Conservation (phyloP, 2,329 filamentous ascomycete species). For the Penicillium expansum region DNA sequence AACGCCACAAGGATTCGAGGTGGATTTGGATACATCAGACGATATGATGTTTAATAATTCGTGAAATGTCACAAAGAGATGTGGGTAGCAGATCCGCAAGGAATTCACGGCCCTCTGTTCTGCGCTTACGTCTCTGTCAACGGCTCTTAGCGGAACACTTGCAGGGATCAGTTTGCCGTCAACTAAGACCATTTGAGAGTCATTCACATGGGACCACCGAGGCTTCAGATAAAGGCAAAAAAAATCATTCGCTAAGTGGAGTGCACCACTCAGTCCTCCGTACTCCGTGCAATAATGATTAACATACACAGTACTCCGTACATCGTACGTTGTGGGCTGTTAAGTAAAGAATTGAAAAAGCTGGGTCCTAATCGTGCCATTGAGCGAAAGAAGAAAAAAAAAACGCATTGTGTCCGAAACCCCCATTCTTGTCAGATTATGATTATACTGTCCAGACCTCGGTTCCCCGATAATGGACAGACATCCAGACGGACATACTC, state of each 20-base stretch:
- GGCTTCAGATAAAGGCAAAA: conserved; percentile 6
- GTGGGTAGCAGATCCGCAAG: conserved; percentile 10
- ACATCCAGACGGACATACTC: neutral
- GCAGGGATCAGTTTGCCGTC: neutral
- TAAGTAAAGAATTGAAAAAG: neutral
- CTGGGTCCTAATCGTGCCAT: conserved; percentile 1
- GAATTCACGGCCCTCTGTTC: conserved; percentile 8
- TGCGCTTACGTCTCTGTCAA: conserved; percentile 4
- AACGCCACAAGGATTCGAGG: conserved; percentile 12
- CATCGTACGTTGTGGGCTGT: neutral
- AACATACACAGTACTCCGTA: neutral
- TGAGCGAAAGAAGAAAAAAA: neutral
- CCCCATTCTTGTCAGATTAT: neutral
- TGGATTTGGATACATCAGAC: conserved; percentile 17
- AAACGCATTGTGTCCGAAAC: too few relatives aligned
- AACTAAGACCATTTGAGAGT: neutral
- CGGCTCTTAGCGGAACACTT: conserved; percentile 4
- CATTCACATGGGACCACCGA: conserved; percentile 12
- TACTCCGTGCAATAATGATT: too few relatives aligned
- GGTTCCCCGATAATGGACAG: neutral
- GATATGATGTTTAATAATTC: conserved; percentile 2
- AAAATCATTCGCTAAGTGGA: neutral
- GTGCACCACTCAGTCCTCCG: neutral
- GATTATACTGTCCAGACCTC: neutral
- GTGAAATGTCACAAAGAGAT: conserved; percentile 9